Base-by-base conservation (phyloP, 495 filamentous ascomycete species). In the Penicillium salamii region DNA sequence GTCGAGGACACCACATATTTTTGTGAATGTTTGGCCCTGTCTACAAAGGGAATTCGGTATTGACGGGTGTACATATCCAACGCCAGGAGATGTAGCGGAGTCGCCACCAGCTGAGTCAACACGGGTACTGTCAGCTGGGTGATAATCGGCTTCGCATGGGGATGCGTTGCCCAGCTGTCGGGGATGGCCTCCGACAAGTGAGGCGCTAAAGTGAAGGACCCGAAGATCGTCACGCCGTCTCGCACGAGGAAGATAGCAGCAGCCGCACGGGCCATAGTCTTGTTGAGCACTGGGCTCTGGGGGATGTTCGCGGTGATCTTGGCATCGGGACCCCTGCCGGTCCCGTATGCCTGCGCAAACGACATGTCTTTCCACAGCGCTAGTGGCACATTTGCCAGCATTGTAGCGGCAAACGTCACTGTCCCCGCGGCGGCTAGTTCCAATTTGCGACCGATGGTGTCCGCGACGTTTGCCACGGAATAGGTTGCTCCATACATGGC, bases 211-310 rank as follows among this genome's bases (percentile, higher is more conserved):
- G 65, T 70, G 14, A 72, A 72, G 0, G 63, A 72, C 0, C 65
- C 67, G 36, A 64, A 70, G 24, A 72, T 70, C 11, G 69, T 72
- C 0, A 69, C 54, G 31, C 59, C 54, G 39, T 72, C 69, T 13
- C 69, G 67, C 13, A 67, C 9, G 0, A 87, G 78, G 67, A 95
- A 93, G 2, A 62, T 53, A 23, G 57, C 56, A 15, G 58, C 60
- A 4, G 58, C 63, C 5, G 60, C 44, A 20, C 42, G 49, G 3
- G 63, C 53, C 6, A 56, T 40, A 15, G 52, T 42, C 15, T 41
- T 34, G 17, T 46, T 49, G 1, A 33, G 43, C 5, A 37, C 33
- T 2, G 49, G 19, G 18, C 19, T 17, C n/a, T n/a, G n/a, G 12
- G 42, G 18, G 11, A 23, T 34, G 29, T 17, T 14, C 23, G 18